phyloP scores from a whole-genome alignment of 208 protist species.

The Crithidia acanthocephali region DNA sequence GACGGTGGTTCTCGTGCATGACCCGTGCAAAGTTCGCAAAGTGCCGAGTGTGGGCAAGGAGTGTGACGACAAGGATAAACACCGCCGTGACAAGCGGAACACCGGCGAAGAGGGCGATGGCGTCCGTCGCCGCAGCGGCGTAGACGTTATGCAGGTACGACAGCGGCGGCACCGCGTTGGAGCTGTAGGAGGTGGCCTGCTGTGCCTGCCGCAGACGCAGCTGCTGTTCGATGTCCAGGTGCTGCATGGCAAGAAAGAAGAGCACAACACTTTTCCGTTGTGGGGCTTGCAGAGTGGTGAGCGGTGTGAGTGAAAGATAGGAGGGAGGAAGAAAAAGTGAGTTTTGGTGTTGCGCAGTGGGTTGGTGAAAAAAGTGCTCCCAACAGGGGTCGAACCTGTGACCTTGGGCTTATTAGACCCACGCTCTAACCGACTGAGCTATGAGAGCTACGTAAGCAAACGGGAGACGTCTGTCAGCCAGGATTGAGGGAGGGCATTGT shows the following conservation, averaged over 20 bases:
- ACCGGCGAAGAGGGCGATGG: conserved; percentile 16
- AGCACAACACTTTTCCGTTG: too few species aligned
- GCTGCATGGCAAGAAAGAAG: conserved; percentile 13
- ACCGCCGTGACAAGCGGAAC: conserved; percentile 10
- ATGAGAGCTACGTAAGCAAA: conserved; percentile 15
- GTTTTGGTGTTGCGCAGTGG: not conserved
- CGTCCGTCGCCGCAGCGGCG: conserved; percentile 9
- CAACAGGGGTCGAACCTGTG: conserved; percentile 46
- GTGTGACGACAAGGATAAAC: conserved; percentile 9
- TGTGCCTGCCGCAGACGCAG: conserved; percentile 35
- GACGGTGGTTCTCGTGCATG: conserved; percentile 12
- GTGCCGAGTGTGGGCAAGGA: conserved; percentile 7
- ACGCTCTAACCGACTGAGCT: conserved; percentile 39
- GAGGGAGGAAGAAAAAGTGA: conserved; percentile 2
- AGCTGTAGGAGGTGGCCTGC: conserved; percentile 17
- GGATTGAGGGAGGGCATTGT: too few species aligned
- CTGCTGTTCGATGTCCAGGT: conserved; percentile 58
- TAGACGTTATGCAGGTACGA: conserved; percentile 26
- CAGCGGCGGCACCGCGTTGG: conserved; percentile 9
- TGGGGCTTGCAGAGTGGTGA: too few species aligned
- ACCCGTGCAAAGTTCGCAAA: conserved; percentile 9
- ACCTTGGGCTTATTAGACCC: conserved; percentile 46
- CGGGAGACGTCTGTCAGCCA: not conserved
- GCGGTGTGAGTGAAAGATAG: too few species aligned
- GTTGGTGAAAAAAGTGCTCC: conserved; percentile 31